Evolutionary conservation across 148 eudicot genomes (phyloP), one percentile per base, ranked within the genome.

Genomic region (Limonium bicolor): DNA sequence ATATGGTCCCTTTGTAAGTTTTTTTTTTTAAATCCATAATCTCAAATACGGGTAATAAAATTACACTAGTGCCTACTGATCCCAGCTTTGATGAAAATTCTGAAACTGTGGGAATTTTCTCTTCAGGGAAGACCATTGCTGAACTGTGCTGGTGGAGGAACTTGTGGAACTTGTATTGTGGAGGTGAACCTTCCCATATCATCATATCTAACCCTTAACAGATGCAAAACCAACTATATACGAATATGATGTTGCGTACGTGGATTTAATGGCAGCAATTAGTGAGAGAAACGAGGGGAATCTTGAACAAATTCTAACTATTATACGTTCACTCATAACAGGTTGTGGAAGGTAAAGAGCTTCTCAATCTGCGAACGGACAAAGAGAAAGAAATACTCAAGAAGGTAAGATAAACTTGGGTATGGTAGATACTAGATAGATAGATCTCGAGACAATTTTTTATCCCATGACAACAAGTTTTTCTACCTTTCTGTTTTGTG

Each of bases 1-100:
- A 24, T 86, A 86, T 69, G 94, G 96, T 56, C 96, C 96, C 48
- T 82, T 78, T 65, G 96, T 86, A 71, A 75, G 82, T 42, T 14
- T 41, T n/a, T 24, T n/a, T 24, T 15, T 43, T 23, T 18, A 24
- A 13, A 14, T 26, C 35, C 12, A 24, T 9, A n/a, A n/a, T n/a
- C n/a, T n/a, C n/a, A n/a, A n/a, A n/a, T n/a, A n/a, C n/a, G n/a
- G n/a, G n/a, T n/a, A n/a, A 1, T 27, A 12, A 49, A 20, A 31
- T 16, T 23, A 36, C 40, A 36, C 18, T 35, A 19, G 13, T 35
- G 38, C 17, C 17, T 35, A 19, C 7, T n/a, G 13, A n/a, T n/a
- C 6, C 38, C 38, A 4, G 4, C 7, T 9, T 35, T 35, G 4
- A 35, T 32, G 14, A 3, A n/a, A 32, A 32, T 32, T 25, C 18